Evolutionary conservation across 2,329 filamentous ascomycete species (phyloP).

Genomic region (Diaporthe sp.): DNA sequence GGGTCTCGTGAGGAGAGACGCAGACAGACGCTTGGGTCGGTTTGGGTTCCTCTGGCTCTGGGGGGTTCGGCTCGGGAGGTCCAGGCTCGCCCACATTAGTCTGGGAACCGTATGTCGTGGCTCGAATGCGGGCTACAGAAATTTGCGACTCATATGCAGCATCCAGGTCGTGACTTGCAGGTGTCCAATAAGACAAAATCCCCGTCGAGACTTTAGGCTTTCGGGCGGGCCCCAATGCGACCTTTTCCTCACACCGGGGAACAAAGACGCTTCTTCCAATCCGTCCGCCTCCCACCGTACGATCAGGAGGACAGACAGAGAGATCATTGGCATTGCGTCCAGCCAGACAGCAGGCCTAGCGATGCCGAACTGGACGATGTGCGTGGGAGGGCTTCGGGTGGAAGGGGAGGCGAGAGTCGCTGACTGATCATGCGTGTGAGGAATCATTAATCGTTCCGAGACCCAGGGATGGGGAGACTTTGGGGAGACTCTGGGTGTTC

Average conservation of each 20-base stretch:
- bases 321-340: neutral
- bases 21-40: slow-evolving; percentile 24
- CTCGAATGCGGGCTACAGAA: slow-evolving; percentile 53
- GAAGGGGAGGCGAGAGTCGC: slow-evolving; percentile 10
- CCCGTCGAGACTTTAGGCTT: slow-evolving; percentile 37
- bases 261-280: slow-evolving; percentile 17
- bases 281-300: neutral
- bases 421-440: slow-evolving; percentile 26
- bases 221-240: slow-evolving; percentile 37
- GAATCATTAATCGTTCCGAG: slow-evolving; percentile 11
- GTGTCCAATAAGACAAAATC: slow-evolving; percentile 36
- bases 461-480: slow-evolving; percentile 9
- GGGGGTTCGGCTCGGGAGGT: slow-evolving; percentile 37
- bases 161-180: slow-evolving; percentile 39
- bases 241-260: slow-evolving; percentile 19
- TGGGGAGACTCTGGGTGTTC: neutral
- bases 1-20: slow-evolving; percentile 33
- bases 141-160: slow-evolving; percentile 40
- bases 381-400: neutral
- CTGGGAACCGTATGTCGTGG: slow-evolving; percentile 53
- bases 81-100: slow-evolving; percentile 50
- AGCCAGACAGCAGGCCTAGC: slow-evolving; percentile 6
- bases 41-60: slow-evolving; percentile 20
- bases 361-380: neutral
- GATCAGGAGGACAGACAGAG: neutral